Evolutionary conservation across 1,284 basidiomycete species (phyloP), one percentile per base, ranked within the genome.

Genomic region (Paramarasmius palmivorus): DNA sequence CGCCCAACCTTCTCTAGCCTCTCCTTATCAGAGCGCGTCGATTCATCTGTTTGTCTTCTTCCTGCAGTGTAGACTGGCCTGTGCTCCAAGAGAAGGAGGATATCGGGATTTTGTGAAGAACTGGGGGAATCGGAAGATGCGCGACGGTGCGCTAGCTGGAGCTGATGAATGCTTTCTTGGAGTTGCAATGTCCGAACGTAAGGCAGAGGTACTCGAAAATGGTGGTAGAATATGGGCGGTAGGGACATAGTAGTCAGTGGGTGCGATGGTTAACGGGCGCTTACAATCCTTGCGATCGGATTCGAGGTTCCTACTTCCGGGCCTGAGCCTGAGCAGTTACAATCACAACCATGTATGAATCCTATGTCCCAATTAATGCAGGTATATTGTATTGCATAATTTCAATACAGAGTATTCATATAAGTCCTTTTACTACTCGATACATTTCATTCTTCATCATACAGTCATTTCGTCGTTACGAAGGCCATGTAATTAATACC

Each of bases 1-100:
- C 95, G 15, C 95, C 94, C 22, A 94, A 78, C n/a, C 14, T 74
- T 73, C 17, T 76, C 81, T 25, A 97, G 76, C 46, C 91, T 83
- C 36, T 70, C 65, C 35, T 86, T 82, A 64, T 96, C 93, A 37
- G 74, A 72, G 38, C 80, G 74, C 10, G 87, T 72, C 40, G 83
- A 79, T n/a, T 80, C 76, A 48, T 83, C 77, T 35, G 78, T 79
- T 68, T 96, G 93, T 10, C 97, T 80, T 25, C 95, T 82, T 3
- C 96, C 96, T 8, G 90, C 84, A 3, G 96, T 99, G 72, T 94
- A 99, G 1, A 97, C 95, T 4, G 96, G 96, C 8, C 88, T 82
- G 63, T 99, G 96, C 70, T 99, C 76, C 39, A 91, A 77, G 45
- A 92, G 75, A 15, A 92, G 78, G 15, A 92, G 75, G 50, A 90